Evolutionary conservation across 495 filamentous ascomycete genomes (phyloP).

Genomic region (Tuber magnatum): DNA sequence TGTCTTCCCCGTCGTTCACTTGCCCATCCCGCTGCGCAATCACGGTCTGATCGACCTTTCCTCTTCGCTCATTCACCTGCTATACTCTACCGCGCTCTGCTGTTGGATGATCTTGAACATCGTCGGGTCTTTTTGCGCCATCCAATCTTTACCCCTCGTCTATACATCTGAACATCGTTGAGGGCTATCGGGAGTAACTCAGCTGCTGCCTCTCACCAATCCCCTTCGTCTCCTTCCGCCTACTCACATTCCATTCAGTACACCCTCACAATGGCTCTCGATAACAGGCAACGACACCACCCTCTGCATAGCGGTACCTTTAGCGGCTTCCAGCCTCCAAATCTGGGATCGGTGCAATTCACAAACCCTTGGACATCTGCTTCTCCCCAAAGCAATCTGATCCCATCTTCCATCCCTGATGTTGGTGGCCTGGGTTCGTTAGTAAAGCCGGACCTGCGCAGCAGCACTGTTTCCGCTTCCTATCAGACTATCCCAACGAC

Average conservation of each 20-base stretch:
- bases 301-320: constrained; percentile 69
- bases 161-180: neutral
- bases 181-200: neutral
- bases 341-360: constrained; percentile 70
- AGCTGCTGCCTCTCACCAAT: constrained; percentile 15
- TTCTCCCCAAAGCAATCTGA: constrained; percentile 50
- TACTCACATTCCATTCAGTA: constrained; percentile 8
- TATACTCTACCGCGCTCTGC: constrained; percentile 29
- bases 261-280: constrained; percentile 80
- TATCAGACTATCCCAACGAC: constrained; percentile 37
- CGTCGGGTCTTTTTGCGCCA: constrained; percentile 25
- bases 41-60: constrained; percentile 32
- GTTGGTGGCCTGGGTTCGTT: constrained; percentile 31
- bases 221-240: constrained; percentile 10
- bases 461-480: constrained; percentile 47
- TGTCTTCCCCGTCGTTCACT: constrained; percentile 29
- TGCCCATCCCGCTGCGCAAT: constrained; percentile 34
- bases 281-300: constrained; percentile 70
- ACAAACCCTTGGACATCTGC: constrained; percentile 81
- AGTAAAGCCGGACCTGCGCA: constrained; percentile 43
- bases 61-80: constrained; percentile 28
- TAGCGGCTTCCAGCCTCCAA: constrained; percentile 65
- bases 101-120: constrained; percentile 37
- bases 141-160: constrained; percentile 25
- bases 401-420: constrained; percentile 42